Evolutionary conservation across 129 eudicot genomes (phyloP).

Genomic region (Erigeron canadensis): DNA sequence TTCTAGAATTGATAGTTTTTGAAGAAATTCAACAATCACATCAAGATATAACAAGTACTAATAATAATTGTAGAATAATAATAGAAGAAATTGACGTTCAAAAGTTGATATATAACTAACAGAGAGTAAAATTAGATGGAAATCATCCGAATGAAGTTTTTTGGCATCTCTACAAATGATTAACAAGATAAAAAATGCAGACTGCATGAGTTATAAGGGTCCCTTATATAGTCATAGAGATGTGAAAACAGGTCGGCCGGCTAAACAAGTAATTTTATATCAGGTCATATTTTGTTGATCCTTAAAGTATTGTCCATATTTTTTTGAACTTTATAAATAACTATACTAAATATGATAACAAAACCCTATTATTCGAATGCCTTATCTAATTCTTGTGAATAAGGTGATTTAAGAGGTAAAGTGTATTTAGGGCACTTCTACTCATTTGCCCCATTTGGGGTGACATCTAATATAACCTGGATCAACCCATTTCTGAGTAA

Average conservation of each 20-base stretch:
- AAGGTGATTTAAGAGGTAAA: no score
- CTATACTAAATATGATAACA: background rate
- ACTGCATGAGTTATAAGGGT: background rate
- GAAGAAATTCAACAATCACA: background rate
- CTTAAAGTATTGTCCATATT: background rate
- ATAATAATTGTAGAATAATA: background rate
- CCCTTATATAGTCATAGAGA: background rate
- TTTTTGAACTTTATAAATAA: background rate
- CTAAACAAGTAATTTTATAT: no score
- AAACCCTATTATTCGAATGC: background rate
- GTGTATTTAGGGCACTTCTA: background rate
- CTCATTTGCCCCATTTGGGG: background rate
- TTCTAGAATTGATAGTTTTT: background rate
- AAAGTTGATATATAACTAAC: background rate
- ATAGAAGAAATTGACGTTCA: background rate
- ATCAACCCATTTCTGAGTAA: background rate
- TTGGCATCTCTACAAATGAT: background rate
- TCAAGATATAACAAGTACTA: background rate
- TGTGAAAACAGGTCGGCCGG: background rate
- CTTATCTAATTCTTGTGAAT: no score
- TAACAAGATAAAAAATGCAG: background rate
- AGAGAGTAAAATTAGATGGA: background rate
- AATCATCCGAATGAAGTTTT: background rate
- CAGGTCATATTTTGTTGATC: background rate
- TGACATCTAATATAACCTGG: background rate